Evolutionary conservation across 352 stramenopile genomes (phyloP), one percentile per base, ranked within the genome.

Genomic region (Plasmopara viticola): DNA sequence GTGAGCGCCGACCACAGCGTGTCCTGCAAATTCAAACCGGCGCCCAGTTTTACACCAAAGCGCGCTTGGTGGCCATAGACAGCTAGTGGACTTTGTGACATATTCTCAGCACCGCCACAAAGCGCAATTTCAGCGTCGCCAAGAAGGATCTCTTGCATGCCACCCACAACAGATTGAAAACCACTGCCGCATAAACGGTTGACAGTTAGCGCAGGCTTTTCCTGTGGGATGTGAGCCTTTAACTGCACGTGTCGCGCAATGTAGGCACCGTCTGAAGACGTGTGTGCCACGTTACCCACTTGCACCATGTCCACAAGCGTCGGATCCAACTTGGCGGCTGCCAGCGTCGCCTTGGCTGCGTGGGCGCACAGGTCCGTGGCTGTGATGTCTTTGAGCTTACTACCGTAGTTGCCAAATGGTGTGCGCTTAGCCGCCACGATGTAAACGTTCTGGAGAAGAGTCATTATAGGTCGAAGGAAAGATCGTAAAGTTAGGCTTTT

Each of bases 111-210:
- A 28, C 90, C 95, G 39, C 88, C 94, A 58, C 84, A 95, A 44
- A 98, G 72, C 37, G 85, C 72, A 55, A 98, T 87, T 34, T 88
- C 72, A 5, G 91, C 86, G 33, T 97, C 87, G 9, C 88, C 88
- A 30, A 97, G 64, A 56, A 89, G 60, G 52, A 97, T 97, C 48
- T 91, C 85, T 30, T 97, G 91, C 31, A 95, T 72, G 25, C 88
- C 90, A 53, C 94, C 78, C 40, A 97, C 75, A 39, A 99, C 85
- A 8, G 93, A 96, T 78, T 99, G 94, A 73, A 99, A 99, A 44
- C 96, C 96, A 34, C 74, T 96, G 49, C 96, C 97, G 58, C 97
- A 99, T 20, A 99, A 73, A 20, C 96, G 92, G 80, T 99, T 99
- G 50, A 99, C 86, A 17, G 96, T 99, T 9, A 99, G 72, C 18